A percentile compares a stretch with the other conserved stretches of the same genome.
Conservation (phyloP, 257 asterid genomes). For the Nicotiana paniculata region DNA sequence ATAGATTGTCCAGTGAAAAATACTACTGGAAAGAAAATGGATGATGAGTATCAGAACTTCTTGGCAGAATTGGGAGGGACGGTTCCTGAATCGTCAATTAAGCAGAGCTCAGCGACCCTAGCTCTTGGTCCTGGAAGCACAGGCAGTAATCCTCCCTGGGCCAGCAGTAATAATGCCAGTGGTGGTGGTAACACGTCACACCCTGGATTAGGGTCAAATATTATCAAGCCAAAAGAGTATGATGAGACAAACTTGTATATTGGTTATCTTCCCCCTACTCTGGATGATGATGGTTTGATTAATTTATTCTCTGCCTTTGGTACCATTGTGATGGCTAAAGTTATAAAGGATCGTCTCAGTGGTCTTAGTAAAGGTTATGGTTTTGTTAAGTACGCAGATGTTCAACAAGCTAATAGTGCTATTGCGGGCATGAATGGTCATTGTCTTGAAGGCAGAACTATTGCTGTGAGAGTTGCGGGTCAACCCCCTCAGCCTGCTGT, state of each 20-base stretch:
- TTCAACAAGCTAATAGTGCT: constrained; percentile 83
- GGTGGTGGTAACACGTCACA: constrained; percentile 34
- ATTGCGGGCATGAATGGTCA: constrained; percentile 87
- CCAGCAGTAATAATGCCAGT: constrained; percentile 33
- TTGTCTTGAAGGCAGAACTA: constrained; percentile 86
- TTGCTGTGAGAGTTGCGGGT: constrained; percentile 97
- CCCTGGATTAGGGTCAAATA: constrained; percentile 47
- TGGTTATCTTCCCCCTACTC: constrained; percentile 85
- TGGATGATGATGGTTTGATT: constrained; percentile 86
- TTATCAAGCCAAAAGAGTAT: constrained; percentile 69
- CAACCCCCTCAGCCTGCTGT: constrained; percentile 81
- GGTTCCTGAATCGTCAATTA: constrained; percentile 56
- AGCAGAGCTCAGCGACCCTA: constrained; percentile 51
- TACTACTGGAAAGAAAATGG: constrained; percentile 97
- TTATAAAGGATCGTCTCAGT: constrained; percentile 75
- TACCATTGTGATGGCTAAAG: constrained; percentile 96
- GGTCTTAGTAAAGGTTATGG: constrained; percentile 91
- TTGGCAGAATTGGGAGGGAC: constrained; percentile 95
- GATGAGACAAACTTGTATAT: constrained; percentile 88
- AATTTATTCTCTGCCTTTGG: constrained; percentile 78
- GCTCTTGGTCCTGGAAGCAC: constrained; percentile 73
- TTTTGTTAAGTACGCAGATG: constrained; percentile 86
- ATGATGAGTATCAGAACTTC: constrained; percentile 92
- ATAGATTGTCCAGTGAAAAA: constrained; percentile 87
- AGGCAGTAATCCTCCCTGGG: constrained; percentile 84